Base-by-base conservation (phyloP, 768 basidiomycete genomes). In the Leccinellum luteum region DNA sequence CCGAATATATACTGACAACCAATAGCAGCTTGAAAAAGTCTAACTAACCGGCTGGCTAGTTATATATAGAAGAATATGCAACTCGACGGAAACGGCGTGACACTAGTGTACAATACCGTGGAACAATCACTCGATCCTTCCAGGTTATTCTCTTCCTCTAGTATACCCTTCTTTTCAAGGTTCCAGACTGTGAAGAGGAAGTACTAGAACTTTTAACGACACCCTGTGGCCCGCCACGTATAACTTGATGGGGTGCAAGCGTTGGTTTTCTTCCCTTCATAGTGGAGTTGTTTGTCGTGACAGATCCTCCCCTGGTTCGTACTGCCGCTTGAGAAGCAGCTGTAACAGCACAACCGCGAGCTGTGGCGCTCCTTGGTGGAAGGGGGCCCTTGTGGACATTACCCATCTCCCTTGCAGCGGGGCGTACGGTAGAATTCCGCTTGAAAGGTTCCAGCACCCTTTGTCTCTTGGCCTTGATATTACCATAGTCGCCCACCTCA, bases 341-440 rank as follows among this genome's bases (percentile, higher is more conserved):
- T 12, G 59, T 28, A 25, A 55, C 52, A 30, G 45, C 9, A 43
- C 63, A 63, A 48, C 41, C 51, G 31, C 64, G 67, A 3, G 50
- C 31, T 1, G 57, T 44, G n/a, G 47, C 6, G 28, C 28, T 57
- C 54, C 56, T 62, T 15, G 61, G 52, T 32, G 65, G 43, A n/a
- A 61, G 28, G 10, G 56, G 9, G 12, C 27, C 47, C 51, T 64
- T 69, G 49, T 58, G 69, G 14, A 53, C 30, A 21, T 54, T 60
- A 31, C 52, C 57, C 17, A 45, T n/a, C 6, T 54, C 64, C 51
- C 57, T 65, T 38, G 51, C 21, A 23, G 47, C 35, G 9, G 71
- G 69, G 10, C 73, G 73, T 21, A 73, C 55, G 15, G 64, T 65
- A 12, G 65, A 65, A 49, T 57, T 62, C 35, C 71, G 71, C 54